phyloP scores from a whole-genome alignment of 371 early-diverging fungal species.

The Zopfochytrium polystomum region DNA sequence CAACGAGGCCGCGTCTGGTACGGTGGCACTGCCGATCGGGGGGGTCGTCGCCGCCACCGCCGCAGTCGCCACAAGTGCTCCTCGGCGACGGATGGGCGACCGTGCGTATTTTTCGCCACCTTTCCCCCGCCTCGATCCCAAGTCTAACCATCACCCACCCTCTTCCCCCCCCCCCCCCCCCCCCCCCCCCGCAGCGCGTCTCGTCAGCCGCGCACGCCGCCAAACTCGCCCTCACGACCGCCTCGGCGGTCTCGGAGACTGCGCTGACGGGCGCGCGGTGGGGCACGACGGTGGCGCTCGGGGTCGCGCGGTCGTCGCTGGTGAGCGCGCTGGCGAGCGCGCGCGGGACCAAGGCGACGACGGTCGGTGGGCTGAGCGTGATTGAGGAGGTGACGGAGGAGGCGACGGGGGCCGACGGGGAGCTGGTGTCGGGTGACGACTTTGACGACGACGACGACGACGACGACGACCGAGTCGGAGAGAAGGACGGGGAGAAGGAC shows the following conservation, averaged over 20 bases:
- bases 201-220: too few relatives aligned
- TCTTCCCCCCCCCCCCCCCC: too few relatives aligned
- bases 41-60: conserved; percentile 8
- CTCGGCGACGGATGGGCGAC: not conserved
- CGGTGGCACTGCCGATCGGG: conserved; percentile 1
- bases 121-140: not conserved
- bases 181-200: too few relatives aligned
- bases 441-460: not conserved
- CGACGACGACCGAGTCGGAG: not conserved
- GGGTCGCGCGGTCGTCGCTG: conserved; percentile 21
- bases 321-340: conserved; percentile 24
- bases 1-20: not conserved
- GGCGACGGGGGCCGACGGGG: conserved; percentile 6
- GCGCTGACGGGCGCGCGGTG: conserved; percentile 13
- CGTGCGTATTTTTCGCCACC: not conserved
- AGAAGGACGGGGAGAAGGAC: not conserved
- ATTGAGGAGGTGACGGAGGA: not conserved
- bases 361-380: not conserved
- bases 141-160: too few relatives aligned
- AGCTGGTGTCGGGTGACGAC: conserved; percentile 1
- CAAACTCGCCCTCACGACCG: too few relatives aligned
- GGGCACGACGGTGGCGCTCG: conserved; percentile 18
- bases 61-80: too few relatives aligned
- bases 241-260: conserved; percentile 21
- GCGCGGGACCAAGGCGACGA: not conserved